These are phyloP conservation scores for Thoreauomyces humboldtii DNA, from an alignment of 192 early-diverging fungal genomes.

Conservation along the genomic window DNA sequence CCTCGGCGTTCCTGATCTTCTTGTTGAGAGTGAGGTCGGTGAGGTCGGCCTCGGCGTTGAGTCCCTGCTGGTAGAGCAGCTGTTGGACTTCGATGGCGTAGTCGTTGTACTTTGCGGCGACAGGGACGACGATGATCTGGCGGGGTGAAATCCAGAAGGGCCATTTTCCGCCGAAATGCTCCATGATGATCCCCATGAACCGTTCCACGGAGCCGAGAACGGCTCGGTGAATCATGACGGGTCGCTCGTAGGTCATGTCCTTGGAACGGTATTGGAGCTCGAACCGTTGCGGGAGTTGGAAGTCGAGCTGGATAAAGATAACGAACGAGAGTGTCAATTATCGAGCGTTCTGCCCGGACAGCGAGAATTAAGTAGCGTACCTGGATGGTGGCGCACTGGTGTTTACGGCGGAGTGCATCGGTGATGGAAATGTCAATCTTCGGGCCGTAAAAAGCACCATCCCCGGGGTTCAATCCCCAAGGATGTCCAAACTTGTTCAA, in stretches of 20 bases:
- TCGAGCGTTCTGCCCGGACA: too few species aligned
- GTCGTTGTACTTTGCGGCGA: constrained; percentile 70
- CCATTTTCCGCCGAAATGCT: constrained; percentile 96
- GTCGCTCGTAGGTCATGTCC: constrained; percentile 53
- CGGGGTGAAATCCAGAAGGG: constrained; percentile 97
- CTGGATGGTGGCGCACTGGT: constrained; percentile 97
- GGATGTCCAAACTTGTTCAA: constrained; percentile 74
- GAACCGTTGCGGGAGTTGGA: constrained; percentile 85
- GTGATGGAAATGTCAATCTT: constrained; percentile 98
- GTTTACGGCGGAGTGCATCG: constrained; percentile 86
- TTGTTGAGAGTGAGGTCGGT: constrained; percentile 88
- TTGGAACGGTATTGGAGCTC: constrained; percentile 47
- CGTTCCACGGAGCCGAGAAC: constrained; percentile 96
- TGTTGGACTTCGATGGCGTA: constrained; percentile 80
- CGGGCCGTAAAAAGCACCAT: constrained; percentile 99
- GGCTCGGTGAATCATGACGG: constrained; percentile 98
- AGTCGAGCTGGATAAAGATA: constrained; percentile 99
- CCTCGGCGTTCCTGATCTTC: constrained; percentile 95
- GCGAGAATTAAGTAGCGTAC: too few species aligned
- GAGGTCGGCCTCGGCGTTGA: constrained; percentile 84
- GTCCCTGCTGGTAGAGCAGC: constrained; percentile 66
- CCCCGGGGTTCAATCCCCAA: constrained; percentile 91
- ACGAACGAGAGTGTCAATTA: too few species aligned
- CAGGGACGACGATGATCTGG: constrained; percentile 88
- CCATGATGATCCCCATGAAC: constrained; percentile 91